phyloP scores from a whole-genome alignment of 2,329 filamentous ascomycete species.

The Xylaria hypoxylon region DNA sequence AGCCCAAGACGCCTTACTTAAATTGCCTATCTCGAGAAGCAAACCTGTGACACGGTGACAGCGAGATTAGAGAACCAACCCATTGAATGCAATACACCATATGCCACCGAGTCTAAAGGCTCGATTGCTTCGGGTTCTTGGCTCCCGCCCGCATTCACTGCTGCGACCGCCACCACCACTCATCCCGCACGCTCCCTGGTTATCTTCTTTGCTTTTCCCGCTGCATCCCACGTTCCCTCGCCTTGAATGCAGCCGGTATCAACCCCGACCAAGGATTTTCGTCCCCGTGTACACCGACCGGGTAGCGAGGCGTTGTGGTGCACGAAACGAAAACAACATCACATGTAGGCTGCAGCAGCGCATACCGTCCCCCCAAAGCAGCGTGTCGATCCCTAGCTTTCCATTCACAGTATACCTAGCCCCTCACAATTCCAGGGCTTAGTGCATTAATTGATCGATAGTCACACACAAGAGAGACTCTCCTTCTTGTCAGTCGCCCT shows the following conservation, averaged over 20 bases:
- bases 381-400: background rate
- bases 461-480: background rate
- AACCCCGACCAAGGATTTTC: constrained; percentile 13
- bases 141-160: background rate
- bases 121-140: background rate
- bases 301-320: constrained; percentile 26
- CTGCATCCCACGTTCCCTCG: background rate
- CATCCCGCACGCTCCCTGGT: background rate
- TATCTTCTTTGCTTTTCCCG: constrained; percentile 14
- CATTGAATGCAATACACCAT: background rate
- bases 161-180: too few relatives aligned
- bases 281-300: constrained; percentile 19
- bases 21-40: background rate
- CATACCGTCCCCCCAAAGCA: background rate
- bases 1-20: background rate
- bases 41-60: background rate
- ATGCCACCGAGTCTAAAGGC: background rate
- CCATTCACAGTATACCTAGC: background rate
- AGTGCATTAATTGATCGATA: background rate
- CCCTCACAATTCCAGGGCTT: background rate
- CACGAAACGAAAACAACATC: constrained; percentile 25
- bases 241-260: background rate
- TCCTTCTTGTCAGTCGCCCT: background rate
- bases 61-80: background rate
- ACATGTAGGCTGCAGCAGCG: constrained; percentile 10